Evolutionary conservation across 208 protist genomes (phyloP).

Genomic region (Angomonas ambiguus): DNA sequence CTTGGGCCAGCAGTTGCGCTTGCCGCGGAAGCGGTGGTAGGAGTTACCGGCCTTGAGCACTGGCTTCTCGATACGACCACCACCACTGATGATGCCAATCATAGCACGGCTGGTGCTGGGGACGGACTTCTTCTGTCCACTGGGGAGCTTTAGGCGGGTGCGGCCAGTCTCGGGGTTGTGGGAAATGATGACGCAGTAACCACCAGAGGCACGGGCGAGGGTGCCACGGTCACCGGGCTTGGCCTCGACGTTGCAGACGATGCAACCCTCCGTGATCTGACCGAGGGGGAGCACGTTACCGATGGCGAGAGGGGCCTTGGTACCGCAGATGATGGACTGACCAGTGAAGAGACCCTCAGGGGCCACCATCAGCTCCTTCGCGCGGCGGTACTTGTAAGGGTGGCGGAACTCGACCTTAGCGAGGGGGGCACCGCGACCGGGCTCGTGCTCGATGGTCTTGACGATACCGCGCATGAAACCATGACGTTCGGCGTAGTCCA

Average conservation of each 20-base stretch:
- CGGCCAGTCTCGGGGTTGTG: constrained; percentile 96
- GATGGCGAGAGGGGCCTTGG: constrained; percentile 93
- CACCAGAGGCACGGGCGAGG: constrained; percentile 94
- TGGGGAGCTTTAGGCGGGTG: constrained; percentile 98
- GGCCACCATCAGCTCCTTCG: constrained; percentile 96
- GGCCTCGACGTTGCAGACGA: constrained; percentile 99
- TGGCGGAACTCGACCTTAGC: constrained; percentile 97
- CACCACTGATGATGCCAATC: constrained; percentile 98
- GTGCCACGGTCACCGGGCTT: constrained; percentile 95
- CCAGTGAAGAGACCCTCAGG: constrained; percentile 99
- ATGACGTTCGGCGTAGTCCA: constrained; percentile 97
- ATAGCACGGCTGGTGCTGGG: constrained; percentile 92
- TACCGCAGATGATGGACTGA: constrained; percentile 98
- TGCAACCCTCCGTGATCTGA: constrained; percentile 98
- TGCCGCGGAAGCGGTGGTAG: constrained; percentile 98
- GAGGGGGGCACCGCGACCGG: constrained; percentile 98
- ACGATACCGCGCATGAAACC: constrained; percentile 91
- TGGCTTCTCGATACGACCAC: constrained; percentile 99
- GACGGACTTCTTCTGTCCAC: constrained; percentile 97
- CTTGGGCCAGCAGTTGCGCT: constrained; percentile 98
- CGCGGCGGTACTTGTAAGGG: constrained; percentile 91
- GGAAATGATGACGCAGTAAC: constrained; percentile 96
- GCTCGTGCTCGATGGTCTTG: constrained; percentile 98
- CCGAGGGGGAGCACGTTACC: constrained; percentile 98
- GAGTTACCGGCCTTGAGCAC: constrained; percentile 98